Evolutionary conservation across 257 asterid species (phyloP).

Genomic region (Solanum ahanhuiri): DNA sequence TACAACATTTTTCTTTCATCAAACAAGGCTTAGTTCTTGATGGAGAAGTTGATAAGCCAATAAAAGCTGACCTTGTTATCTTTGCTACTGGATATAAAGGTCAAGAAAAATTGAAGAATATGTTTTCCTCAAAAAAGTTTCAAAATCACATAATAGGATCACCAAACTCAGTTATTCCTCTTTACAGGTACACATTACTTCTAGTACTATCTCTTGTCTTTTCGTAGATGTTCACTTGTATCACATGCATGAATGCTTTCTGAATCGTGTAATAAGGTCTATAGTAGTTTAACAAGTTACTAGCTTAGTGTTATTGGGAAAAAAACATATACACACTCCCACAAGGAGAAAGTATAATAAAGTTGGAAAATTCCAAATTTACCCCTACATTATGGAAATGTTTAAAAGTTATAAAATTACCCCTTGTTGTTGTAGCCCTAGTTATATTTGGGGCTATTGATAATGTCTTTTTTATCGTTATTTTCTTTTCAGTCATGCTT

Average conservation of each 20-base stretch:
- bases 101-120: slow-evolving; percentile 35
- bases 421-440: not conserved
- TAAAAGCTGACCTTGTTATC: slow-evolving; percentile 38
- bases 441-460: not conserved
- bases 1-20: slow-evolving; percentile 17
- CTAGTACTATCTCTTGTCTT: not conserved
- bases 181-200: slow-evolving; percentile 36
- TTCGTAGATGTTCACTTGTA: not conserved
- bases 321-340: not conserved
- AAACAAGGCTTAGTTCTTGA: slow-evolving; percentile 35
- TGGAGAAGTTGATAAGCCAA: slow-evolving; percentile 17
- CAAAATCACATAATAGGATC: slow-evolving; percentile 23
- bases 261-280: not conserved
- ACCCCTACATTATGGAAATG: not conserved
- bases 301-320: no score
- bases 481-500: not conserved
- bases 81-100: slow-evolving; percentile 59
- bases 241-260: not conserved
- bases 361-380: not conserved
- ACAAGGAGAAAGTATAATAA: no score
- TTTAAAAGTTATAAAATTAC: no score
- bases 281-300: not conserved
- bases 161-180: slow-evolving; percentile 29
- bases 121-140: slow-evolving; percentile 27
- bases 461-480: not conserved